Conservation (phyloP, 2,329 filamentous ascomycete genomes). For the Ophiostoma angusticollis region DNA sequence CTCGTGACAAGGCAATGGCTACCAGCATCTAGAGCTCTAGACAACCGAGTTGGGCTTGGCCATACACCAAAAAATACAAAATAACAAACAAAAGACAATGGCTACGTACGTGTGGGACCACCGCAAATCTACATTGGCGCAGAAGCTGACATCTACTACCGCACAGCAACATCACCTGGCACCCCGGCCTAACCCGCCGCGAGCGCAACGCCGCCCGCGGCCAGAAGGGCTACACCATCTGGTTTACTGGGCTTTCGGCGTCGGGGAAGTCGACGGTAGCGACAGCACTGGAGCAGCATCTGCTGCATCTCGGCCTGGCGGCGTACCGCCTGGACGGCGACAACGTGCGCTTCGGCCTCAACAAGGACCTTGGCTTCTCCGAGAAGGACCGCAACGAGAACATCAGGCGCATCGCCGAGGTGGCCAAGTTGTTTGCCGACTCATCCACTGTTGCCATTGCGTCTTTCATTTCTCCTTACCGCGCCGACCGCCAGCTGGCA, state of each 20-base stretch:
- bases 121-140: no score
- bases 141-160: not conserved
- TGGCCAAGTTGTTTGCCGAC: slow-evolving; percentile 94
- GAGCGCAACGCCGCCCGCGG: slow-evolving; percentile 65
- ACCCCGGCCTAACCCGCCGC: slow-evolving; percentile 63
- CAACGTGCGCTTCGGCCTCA: slow-evolving; percentile 95
- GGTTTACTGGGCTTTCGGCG: slow-evolving; percentile 93
- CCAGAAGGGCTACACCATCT: slow-evolving; percentile 88
- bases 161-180: slow-evolving; percentile 78
- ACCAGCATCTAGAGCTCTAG: no score
- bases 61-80: no score
- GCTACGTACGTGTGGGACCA: slow-evolving; percentile 8
- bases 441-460: slow-evolving; percentile 77
- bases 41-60: no score
- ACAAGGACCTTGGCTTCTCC: slow-evolving; percentile 92
- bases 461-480: slow-evolving; percentile 94
- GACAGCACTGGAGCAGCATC: slow-evolving; percentile 90
- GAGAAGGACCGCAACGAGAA: slow-evolving; percentile 94
- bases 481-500: slow-evolving; percentile 70
- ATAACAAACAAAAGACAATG: slow-evolving; percentile 2
- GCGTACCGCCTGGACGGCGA: slow-evolving; percentile 95
- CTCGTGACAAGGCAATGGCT: no score
- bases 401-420: slow-evolving; percentile 88
- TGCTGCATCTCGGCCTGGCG: slow-evolving; percentile 69
- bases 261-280: slow-evolving; percentile 97